Conservation (phyloP, 768 basidiomycete genomes). For the Cyathus striatus region DNA sequence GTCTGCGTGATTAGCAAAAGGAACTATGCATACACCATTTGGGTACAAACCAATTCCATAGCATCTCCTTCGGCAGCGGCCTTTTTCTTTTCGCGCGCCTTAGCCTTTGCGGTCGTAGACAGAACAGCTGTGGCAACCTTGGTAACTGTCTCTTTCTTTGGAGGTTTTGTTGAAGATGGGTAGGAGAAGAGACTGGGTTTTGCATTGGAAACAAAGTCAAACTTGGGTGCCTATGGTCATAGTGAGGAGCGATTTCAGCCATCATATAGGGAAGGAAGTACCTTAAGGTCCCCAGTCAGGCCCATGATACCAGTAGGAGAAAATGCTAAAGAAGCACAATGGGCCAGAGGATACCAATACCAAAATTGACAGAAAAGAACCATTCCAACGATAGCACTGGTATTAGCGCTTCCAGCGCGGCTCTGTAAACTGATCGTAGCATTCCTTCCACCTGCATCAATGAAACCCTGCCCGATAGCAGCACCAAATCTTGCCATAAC, state of each 20-base stretch:
- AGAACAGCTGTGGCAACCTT: conserved; percentile 94
- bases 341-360: conserved; percentile 99
- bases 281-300: conserved; percentile 80
- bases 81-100: conserved; percentile 91
- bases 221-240: conserved; percentile 79
- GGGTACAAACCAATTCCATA: conserved; percentile 74
- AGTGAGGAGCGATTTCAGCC: conserved; percentile 4
- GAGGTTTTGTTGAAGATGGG: conserved; percentile 78
- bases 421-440: conserved; percentile 93
- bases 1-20: conserved; percentile 45
- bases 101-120: conserved; percentile 96
- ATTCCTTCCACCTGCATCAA: conserved; percentile 96
- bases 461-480: conserved; percentile 91
- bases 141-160: conserved; percentile 86
- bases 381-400: conserved; percentile 96
- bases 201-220: conserved; percentile 88
- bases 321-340: conserved; percentile 89
- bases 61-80: conserved; percentile 74
- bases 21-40: not conserved
- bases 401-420: conserved; percentile 88
- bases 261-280: conserved; percentile 17
- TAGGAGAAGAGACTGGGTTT: conserved; percentile 92
- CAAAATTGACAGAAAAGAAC: conserved; percentile 98
- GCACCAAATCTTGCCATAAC: conserved; percentile 98
- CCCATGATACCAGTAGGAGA: conserved; percentile 95